Evolutionary conservation across 768 basidiomycete species (phyloP), one percentile per base, ranked within the genome.

Genomic region (Asterophora parasitica): DNA sequence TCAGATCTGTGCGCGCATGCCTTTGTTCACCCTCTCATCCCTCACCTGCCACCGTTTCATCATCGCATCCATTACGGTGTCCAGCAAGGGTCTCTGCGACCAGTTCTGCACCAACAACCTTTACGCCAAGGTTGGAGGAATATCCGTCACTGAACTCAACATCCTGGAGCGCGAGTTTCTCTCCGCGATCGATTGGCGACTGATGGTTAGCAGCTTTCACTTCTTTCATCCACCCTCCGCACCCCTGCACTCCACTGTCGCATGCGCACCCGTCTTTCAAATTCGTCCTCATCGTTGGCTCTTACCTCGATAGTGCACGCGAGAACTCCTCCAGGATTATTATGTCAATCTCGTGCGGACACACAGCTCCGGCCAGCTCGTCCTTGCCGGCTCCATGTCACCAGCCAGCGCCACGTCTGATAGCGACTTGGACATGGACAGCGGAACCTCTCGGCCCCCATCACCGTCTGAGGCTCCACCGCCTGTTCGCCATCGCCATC

Each of bases 41-140:
- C 82, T 98, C 60, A 98, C 95, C 17, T 92, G 92, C 61, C 96
- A 99, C 70, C 92, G 96, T 50, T 98, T 99, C 71, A 77, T 97
- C 62, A 97, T 98, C 70, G 79, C 95, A 37, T 83, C 92, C 57
- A 85, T 97, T 65, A 82, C 89, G 26, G 91, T 93, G 50, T 87
- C 91, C 52, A 88, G 84, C 72, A 98, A 99, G 68, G 92, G 92
- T 0, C 82, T 97, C 37, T 94, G 90, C 67, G 96, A 99, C 70
- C 81, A 83, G 15, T 98, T 98, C 66, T 95, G 90, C 70, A 92
- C 90, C 40, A 98, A 98, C 65, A 81, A 78, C 48, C 82, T 94
- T 61, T 98, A 98, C 69, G 92, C 96, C 55, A 88, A 86, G 67
- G 94, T 99, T 27, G 96, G 96, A 58, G 96, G 96, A 47, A 92